Evolutionary conservation across 768 basidiomycete species (phyloP), one percentile per base, ranked within the genome.

Genomic region (Botryobasidium botryosum): DNA sequence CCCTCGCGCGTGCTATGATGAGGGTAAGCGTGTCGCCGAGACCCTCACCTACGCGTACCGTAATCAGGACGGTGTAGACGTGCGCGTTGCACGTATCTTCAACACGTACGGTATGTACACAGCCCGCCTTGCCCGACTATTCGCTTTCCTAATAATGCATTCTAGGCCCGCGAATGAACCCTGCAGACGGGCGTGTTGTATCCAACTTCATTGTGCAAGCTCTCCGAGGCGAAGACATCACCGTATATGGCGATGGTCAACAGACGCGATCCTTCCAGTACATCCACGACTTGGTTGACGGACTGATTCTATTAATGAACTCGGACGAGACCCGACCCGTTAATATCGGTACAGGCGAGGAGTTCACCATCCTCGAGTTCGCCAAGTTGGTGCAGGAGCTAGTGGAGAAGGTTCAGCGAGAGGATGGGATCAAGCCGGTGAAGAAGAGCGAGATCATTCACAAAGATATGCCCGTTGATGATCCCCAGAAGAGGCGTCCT

Each of bases 161-260:
- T 26, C 27, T 27, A 46, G 56, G 56, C 53, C 55, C 59, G 40
- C 58, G 55, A 46, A 59, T 94, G 91, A 94, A 94, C 66, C 87
- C 91, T 5, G 74, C 75, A 57, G 94, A 97, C 57, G 94, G 94
- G 12, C 85, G 94, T 47, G 91, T 99, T 52, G 94, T 99, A 23
- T 92, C 88, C 57, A 99, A 99, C 67, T 99, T 99, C 63, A 92
- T 94, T 59, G 84, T 97, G 42, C 91, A 96, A 56, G 94, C 94
- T 13, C 75, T 99, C 44, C 83, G 79, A 55, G 91, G 88, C 40
- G 80, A 97, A 63, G 85, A 96, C 62, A 81, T 99, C 72, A 96
- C 91, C 38, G 87, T 96, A 36, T 92, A 91, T 58, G 87, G 90
- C 42, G 88, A 96, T 58, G 88, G 88, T 52, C 75, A 64, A 35